phyloP scores from a whole-genome alignment of 2,329 filamentous ascomycete species.

The Penicillium sp. region DNA sequence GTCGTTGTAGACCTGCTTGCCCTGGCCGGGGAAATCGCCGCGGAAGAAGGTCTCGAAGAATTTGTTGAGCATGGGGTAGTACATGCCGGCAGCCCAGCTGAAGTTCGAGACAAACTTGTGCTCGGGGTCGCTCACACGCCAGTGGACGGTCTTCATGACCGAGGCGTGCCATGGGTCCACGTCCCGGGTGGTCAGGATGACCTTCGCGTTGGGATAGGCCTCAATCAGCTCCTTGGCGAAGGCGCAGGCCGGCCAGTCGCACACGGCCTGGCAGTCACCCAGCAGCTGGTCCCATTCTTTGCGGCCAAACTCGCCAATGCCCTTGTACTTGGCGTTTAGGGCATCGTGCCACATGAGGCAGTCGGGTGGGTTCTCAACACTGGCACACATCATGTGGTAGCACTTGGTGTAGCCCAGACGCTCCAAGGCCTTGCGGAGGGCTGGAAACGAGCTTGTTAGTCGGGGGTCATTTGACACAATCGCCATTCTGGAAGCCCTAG shows the following conservation, averaged over 20 bases:
- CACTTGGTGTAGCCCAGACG: constrained; percentile 65
- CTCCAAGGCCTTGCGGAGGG: constrained; percentile 63
- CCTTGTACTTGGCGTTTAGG: constrained; percentile 61
- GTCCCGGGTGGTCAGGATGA: constrained; percentile 65
- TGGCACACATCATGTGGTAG: constrained; percentile 72
- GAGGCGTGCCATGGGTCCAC: constrained; percentile 63
- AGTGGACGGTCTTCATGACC: constrained; percentile 66
- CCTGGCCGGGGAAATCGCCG: constrained; percentile 63
- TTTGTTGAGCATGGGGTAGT: constrained; percentile 67
- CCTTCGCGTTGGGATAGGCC: constrained; percentile 69
- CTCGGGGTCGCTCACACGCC: constrained; percentile 64
- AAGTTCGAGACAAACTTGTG: constrained; percentile 54
- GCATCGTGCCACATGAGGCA: constrained; percentile 69
- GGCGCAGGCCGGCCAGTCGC: constrained; percentile 65
- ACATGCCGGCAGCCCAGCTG: constrained; percentile 65
- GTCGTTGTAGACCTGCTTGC: constrained; percentile 60
- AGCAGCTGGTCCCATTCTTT: constrained; percentile 68
- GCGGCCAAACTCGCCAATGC: constrained; percentile 60
- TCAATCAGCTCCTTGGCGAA: constrained; percentile 69
- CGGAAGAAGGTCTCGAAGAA: constrained; percentile 68
- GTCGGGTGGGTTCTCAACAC: constrained; percentile 66
- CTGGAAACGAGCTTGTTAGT: constrained; percentile 40
- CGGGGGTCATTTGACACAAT: background rate
- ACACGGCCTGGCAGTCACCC: constrained; percentile 64
- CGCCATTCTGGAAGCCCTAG: too few relatives aligned